Base-by-base conservation (phyloP, 208 protist genomes). In the Wallacemonas rigidus region DNA sequence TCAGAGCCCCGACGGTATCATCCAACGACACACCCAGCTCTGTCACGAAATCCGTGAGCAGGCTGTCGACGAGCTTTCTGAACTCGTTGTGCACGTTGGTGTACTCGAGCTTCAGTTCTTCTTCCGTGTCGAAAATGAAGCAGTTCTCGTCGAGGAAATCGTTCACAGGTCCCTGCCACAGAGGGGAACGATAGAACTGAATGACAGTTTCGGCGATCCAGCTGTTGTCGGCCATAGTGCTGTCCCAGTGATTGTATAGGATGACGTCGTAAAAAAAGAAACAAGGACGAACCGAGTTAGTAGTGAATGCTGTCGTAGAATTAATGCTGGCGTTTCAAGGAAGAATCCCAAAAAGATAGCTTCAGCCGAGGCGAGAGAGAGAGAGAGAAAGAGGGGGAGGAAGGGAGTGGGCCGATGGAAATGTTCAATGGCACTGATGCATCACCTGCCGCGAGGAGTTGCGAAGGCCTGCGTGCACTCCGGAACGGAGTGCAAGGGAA, bases 121-220 rank as follows among this genome's bases (percentile, higher is more conserved):
- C 77, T 50, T 97, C 92, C 17, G 87, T 85, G 40, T 88, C 91
- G 67, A 98, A 98, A 2, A 96, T 38, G 47, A 74, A 85, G 80
- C 95, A 98, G 76, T 97, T 89, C 6, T 97, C 93, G 72, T 98
- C 95, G 38, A 97, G 77, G 82, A 97, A 98, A 74, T 93, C 86
- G 44, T 95, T 81, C 12, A 97, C 83, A 1, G 91, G 93, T 36
- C 81, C 86, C 15, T 75, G 64, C 92, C 95, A 97, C 12, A 95
- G 50, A 15, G 95, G 93, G 14, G 89, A 96, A 40, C 76, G 77
- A 1, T 89, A 81, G 61, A 96, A 98, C 75, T 95, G 89, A 11
- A 97, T 71, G 58, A 98, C 75, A 1, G 85, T 80, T 71, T 98
- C 90, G 2, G 87, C 81, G 14, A 98, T 86, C 90, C 89, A 96